Conservation (phyloP, 2,329 filamentous ascomycete species). For the Arthrobotrys megalospora region DNA sequence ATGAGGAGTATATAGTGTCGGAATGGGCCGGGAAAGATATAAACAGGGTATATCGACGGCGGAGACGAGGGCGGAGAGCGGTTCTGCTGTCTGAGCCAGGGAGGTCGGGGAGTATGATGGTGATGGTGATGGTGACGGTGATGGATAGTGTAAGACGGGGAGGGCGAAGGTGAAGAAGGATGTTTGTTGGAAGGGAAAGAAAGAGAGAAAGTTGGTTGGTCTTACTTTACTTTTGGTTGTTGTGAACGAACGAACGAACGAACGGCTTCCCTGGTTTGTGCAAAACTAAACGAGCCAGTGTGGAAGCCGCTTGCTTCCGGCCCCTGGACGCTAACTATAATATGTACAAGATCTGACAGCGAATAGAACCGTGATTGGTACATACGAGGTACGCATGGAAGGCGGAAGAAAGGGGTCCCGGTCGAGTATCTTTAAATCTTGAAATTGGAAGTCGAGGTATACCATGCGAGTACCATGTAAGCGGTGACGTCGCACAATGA, state of each 20-base stretch:
- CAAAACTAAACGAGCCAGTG: conserved; percentile 34
- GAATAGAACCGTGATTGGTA: background rate
- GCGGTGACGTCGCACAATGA: conserved; percentile 15
- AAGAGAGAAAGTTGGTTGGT: conserved; percentile 9
- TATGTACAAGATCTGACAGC: background rate
- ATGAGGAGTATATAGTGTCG: conserved; percentile 12
- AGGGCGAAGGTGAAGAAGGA: conserved; percentile 13
- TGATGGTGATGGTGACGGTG: background rate
- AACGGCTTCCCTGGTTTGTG: too few species aligned
- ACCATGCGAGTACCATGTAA: too few species aligned
- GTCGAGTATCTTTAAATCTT: background rate
- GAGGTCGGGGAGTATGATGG: background rate
- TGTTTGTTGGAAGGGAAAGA: conserved; percentile 1
- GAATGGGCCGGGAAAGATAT: conserved; percentile 4
- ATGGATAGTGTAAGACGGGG: background rate
- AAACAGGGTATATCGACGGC: background rate
- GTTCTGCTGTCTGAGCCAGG: background rate
- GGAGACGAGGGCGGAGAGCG: background rate
- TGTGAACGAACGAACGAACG: too few species aligned
- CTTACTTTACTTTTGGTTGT: conserved; percentile 11
- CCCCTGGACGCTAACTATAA: conserved; percentile 34
- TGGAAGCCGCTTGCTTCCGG: conserved; percentile 60
- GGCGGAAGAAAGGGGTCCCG: conserved; percentile 25
- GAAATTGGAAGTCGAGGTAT: too few species aligned
- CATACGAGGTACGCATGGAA: conserved; percentile 19